A percentile compares a stretch with the other conserved stretches of the same genome.
These are phyloP conservation scores for Chionographis japonica DNA, from an alignment of 106 monocot species.

Conservation along the genomic window DNA sequence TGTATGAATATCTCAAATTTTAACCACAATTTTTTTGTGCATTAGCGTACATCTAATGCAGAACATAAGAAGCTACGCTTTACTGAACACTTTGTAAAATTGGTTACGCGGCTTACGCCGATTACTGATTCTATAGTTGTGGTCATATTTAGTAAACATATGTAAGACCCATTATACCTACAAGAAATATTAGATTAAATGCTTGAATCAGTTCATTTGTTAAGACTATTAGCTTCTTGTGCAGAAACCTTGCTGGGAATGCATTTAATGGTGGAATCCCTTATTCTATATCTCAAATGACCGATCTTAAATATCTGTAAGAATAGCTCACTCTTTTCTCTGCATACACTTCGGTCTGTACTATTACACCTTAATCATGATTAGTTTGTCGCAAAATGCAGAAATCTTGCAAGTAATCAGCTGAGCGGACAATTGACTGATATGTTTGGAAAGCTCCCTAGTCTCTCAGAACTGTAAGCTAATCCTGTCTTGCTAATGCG, in stretches of 20 bases:
- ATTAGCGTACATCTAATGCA: no score
- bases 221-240: constrained; percentile 2
- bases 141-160: no score
- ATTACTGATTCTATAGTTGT: no score
- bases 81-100: no score
- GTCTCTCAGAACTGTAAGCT: constrained; percentile 74
- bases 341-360: neutral
- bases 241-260: constrained; percentile 83
- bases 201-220: neutral
- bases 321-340: neutral
- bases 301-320: constrained; percentile 78
- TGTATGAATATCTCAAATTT: no score
- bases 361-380: neutral
- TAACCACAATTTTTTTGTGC: no score
- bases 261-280: constrained; percentile 82
- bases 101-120: no score
- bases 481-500: neutral
- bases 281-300: constrained; percentile 95
- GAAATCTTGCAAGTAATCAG: constrained; percentile 82
- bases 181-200: neutral
- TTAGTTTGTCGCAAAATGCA: constrained; percentile 23
- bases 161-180: no score
- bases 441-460: constrained; percentile 84
- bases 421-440: constrained; percentile 84
- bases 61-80: no score